Evolutionary conservation across 495 filamentous ascomycete genomes (phyloP).

Genomic region (Trypethelium eluteriae): DNA sequence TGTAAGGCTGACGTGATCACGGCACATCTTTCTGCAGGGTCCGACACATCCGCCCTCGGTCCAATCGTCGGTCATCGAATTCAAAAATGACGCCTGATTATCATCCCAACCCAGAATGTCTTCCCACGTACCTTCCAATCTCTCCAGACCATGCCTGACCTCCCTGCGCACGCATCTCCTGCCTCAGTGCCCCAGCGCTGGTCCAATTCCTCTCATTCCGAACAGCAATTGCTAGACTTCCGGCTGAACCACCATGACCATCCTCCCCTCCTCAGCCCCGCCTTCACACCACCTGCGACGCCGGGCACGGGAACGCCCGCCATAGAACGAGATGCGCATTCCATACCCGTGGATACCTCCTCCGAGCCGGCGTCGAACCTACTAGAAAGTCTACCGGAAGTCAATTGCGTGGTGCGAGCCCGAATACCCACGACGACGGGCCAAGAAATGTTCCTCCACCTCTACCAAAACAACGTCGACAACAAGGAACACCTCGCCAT

Average conservation of each 20-base stretch:
- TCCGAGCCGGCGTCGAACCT: conserved; percentile 21
- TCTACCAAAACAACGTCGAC: conserved; percentile 87
- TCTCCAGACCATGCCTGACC: conserved; percentile 24
- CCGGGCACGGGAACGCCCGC: conserved; percentile 30
- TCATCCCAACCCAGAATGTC: neutral
- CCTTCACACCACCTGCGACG: conserved; percentile 40
- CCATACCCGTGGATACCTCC: conserved; percentile 30
- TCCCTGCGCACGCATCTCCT: conserved; percentile 36
- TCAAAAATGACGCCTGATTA: neutral
- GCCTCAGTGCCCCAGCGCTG: conserved; percentile 29
- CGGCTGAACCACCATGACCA: conserved; percentile 23
- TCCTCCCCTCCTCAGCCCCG: conserved; percentile 36
- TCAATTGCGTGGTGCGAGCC: conserved; percentile 39
- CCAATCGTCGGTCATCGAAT: neutral
- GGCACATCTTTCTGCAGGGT: conserved; percentile 1
- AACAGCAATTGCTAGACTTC: conserved; percentile 25
- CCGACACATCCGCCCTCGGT: conserved; percentile 6
- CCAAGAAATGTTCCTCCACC: conserved; percentile 92
- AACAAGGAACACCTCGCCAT: conserved; percentile 98
- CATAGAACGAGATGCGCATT: conserved; percentile 25
- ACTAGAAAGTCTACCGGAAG: conserved; percentile 32
- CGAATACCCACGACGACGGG: conserved; percentile 57
- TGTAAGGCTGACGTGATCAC: neutral
- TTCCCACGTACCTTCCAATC: neutral
- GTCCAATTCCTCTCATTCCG: conserved; percentile 22